These are phyloP conservation scores for Puccinia hordei DNA, from an alignment of 1,284 basidiomycete species.

Conservation along the genomic window DNA sequence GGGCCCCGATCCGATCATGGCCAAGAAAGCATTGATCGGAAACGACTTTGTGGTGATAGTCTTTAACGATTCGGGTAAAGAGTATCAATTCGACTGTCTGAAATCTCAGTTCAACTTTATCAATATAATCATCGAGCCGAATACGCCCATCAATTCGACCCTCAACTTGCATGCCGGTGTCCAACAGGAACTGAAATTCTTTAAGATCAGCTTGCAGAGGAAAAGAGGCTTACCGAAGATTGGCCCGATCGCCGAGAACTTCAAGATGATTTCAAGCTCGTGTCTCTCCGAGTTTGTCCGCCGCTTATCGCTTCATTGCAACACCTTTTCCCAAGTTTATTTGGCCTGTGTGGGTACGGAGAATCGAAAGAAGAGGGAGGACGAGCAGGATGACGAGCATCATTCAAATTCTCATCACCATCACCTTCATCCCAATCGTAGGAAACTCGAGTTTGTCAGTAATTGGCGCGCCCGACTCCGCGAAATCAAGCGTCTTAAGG, in stretches of 20 bases:
- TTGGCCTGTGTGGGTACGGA: slow-evolving; percentile 67
- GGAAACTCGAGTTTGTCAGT: slow-evolving; percentile 73
- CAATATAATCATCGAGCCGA: slow-evolving; percentile 94
- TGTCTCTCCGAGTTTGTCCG: slow-evolving; percentile 79
- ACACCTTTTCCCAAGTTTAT: slow-evolving; percentile 84
- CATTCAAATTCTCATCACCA: neutral
- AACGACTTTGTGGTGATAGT: slow-evolving; percentile 94
- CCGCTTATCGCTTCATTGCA: slow-evolving; percentile 78
- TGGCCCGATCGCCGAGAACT: slow-evolving; percentile 76
- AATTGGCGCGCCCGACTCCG: slow-evolving; percentile 82
- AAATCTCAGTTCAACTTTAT: slow-evolving; percentile 93
- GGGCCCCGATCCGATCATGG: slow-evolving; percentile 63
- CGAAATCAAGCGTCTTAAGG: slow-evolving; percentile 66
- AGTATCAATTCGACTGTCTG: slow-evolving; percentile 86
- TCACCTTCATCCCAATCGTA: slow-evolving; percentile 2
- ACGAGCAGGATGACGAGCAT: neutral
- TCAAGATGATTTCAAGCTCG: slow-evolving; percentile 85
- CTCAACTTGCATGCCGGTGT: slow-evolving; percentile 54
- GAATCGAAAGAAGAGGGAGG: slow-evolving; percentile 53
- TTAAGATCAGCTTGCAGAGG: slow-evolving; percentile 83
- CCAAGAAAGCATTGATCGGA: slow-evolving; percentile 88
- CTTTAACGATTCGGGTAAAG: slow-evolving; percentile 91
- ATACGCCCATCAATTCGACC: slow-evolving; percentile 65
- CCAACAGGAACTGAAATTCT: slow-evolving; percentile 82
- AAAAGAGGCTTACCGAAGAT: slow-evolving; percentile 86